Evolutionary conservation across 306 rosid genomes (phyloP).

Genomic region (Cicer pinnatifidum): DNA sequence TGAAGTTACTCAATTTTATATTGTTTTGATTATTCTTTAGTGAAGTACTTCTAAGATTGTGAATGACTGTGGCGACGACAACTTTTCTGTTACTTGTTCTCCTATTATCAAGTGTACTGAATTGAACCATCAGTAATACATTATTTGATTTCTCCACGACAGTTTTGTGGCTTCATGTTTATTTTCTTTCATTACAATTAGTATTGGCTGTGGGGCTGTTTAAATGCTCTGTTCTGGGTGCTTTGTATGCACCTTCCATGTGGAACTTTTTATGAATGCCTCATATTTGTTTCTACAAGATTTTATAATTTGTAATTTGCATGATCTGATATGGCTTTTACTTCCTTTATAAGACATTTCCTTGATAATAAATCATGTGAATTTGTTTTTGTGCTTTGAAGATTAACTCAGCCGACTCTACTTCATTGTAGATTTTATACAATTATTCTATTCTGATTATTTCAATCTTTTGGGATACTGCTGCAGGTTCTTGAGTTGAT

Average conservation of each 20-base stretch:
- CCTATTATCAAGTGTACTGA: slow-evolving; percentile 35
- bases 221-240: slow-evolving; percentile 22
- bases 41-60: slow-evolving; percentile 19
- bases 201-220: slow-evolving; percentile 9
- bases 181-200: background rate
- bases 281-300: slow-evolving; percentile 16
- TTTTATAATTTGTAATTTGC: background rate
- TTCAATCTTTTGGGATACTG: slow-evolving; percentile 38
- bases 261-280: slow-evolving; percentile 17
- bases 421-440: slow-evolving; percentile 30
- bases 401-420: slow-evolving; percentile 3
- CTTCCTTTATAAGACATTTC: slow-evolving; percentile 11
- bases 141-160: background rate
- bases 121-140: background rate
- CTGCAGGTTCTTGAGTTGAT: slow-evolving; percentile 87
- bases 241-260: slow-evolving; percentile 4
- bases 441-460: slow-evolving; percentile 36
- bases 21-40: slow-evolving; percentile 34
- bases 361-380: slow-evolving; percentile 13
- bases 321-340: slow-evolving; percentile 4
- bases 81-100: slow-evolving; percentile 20
- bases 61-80: background rate
- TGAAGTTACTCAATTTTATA: slow-evolving; percentile 6
- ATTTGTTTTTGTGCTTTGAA: slow-evolving; percentile 34
- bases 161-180: background rate